Conservation (phyloP, 2,329 filamentous ascomycete species). For the Cladosporium phlei region DNA sequence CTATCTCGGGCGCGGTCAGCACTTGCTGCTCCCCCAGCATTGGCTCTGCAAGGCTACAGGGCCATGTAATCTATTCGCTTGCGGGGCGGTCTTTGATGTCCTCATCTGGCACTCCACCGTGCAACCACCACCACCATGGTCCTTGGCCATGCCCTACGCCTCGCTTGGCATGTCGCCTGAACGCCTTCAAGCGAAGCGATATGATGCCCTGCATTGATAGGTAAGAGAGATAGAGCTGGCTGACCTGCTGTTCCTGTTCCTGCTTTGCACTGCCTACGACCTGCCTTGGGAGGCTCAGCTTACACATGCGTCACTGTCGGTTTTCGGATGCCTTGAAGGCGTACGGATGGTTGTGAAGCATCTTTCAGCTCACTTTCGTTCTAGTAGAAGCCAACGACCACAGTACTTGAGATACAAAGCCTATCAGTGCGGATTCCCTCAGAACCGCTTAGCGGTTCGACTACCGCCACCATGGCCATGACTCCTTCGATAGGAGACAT, state of each 20-base stretch:
- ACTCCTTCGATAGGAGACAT: slow-evolving; percentile 38
- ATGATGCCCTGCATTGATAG: not conserved
- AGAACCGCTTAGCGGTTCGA: not conserved
- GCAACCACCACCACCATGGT: not conserved
- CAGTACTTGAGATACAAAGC: too few species aligned
- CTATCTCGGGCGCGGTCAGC: not conserved
- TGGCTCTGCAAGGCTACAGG: not conserved
- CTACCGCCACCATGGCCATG: slow-evolving; percentile 9
- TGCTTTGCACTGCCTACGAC: not conserved
- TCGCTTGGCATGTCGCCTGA: slow-evolving; percentile 2
- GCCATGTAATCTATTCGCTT: not conserved
- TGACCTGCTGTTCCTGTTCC: not conserved
- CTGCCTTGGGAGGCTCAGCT: not conserved
- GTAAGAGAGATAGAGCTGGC: too few species aligned
- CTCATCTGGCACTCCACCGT: not conserved
- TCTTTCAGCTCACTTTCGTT: not conserved
- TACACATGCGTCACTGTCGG: not conserved
- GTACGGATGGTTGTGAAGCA: not conserved
- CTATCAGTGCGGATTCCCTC: not conserved
- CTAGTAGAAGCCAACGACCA: not conserved
- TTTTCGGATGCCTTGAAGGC: not conserved
- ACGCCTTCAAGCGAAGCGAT: not conserved
- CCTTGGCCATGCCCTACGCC: slow-evolving; percentile 8
- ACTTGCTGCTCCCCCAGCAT: too few species aligned
- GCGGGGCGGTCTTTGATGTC: slow-evolving; percentile 2